These are phyloP conservation scores for Alloteropsis angusta DNA, from an alignment of 202 grass and related monocot genomes.

Conservation along the genomic window DNA sequence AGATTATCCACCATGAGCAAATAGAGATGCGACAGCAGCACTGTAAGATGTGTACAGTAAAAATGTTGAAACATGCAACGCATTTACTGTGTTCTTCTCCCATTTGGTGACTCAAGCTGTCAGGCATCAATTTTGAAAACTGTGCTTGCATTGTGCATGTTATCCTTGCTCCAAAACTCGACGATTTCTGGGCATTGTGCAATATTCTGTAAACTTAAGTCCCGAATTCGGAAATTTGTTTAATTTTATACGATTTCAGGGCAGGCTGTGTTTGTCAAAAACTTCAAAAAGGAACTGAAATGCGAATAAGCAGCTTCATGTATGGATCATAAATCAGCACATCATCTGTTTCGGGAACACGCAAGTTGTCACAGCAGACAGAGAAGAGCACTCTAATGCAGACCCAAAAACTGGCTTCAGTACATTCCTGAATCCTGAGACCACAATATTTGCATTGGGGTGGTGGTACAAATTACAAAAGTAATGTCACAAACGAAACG, in stretches of 20 bases:
- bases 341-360: neutral
- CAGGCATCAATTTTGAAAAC: too few relatives aligned
- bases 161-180: too few relatives aligned
- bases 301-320: neutral
- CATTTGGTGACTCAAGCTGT: too few relatives aligned
- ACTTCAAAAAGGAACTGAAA: neutral
- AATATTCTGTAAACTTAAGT: too few relatives aligned
- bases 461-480: neutral
- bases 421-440: conserved; percentile 9
- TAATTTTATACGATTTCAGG: neutral
- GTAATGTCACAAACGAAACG: neutral
- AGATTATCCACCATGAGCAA: conserved; percentile 34
- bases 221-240: neutral
- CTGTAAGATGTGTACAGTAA: conserved; percentile 41
- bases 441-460: conserved; percentile 2
- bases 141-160: too few relatives aligned
- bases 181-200: too few relatives aligned
- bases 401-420: neutral
- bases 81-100: conserved; percentile 4
- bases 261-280: neutral
- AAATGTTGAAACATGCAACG: conserved; percentile 15
- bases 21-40: conserved; percentile 26
- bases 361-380: neutral
- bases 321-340: neutral
- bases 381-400: neutral